phyloP scores from a whole-genome alignment of 164 flowering plant species.

The Berberis vulgaris region DNA sequence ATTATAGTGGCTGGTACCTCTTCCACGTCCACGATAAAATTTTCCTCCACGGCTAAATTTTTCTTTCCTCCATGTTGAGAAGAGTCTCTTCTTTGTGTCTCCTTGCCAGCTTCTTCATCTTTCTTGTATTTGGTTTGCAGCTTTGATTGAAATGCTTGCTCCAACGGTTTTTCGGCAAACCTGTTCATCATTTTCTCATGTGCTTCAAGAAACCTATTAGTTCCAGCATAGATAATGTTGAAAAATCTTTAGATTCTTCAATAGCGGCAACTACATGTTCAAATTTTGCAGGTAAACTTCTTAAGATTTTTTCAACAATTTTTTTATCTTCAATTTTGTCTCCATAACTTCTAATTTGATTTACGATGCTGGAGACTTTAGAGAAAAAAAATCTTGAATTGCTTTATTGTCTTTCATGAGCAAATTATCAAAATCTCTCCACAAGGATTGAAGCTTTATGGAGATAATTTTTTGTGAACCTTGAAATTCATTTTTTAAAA shows the following conservation, averaged over 20 bases:
- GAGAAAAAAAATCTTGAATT: no score
- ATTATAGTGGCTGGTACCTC: not conserved
- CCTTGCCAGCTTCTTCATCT: not conserved
- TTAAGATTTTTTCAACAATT: not conserved
- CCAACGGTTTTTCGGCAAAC: not conserved
- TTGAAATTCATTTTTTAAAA: no score
- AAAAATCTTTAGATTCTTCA: not conserved
- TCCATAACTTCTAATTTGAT: no score
- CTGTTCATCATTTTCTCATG: not conserved
- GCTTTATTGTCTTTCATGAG: no score
- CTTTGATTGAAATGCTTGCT: not conserved
- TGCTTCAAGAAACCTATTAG: slow-evolving; percentile 1
- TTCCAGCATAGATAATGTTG: not conserved
- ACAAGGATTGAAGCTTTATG: no score
- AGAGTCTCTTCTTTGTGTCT: not conserved
- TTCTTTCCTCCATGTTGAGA: not conserved
- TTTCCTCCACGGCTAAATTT: not conserved
- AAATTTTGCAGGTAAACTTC: not conserved
- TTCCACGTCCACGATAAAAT: not conserved
- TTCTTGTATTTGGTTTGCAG: not conserved
- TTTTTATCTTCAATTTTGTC: no score
- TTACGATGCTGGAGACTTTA: no score
- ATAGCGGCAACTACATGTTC: slow-evolving; percentile 1
- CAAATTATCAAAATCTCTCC: no score
- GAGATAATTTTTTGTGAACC: no score